These are phyloP conservation scores for Spatholobus suberectus DNA, from an alignment of 306 rosid species.

Conservation along the genomic window DNA sequence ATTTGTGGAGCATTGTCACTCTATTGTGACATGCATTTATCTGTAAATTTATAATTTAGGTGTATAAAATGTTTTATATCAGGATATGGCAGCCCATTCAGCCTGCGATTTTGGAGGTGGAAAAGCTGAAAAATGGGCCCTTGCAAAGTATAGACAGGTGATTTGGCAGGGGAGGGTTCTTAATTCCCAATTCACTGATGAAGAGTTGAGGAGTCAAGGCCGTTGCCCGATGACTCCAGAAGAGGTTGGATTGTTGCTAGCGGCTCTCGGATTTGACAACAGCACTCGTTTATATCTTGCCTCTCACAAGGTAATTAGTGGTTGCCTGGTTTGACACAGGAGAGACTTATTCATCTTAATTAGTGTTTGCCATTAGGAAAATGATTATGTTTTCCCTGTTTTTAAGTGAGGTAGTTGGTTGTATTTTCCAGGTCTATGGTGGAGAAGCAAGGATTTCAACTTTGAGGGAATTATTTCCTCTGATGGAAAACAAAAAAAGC, in stretches of 20 bases:
- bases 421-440: conserved; percentile 79
- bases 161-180: conserved; percentile 99
- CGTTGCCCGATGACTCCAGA: conserved; percentile 99
- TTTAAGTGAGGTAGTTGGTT: conserved; percentile 11
- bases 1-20: neutral
- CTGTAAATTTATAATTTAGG: conserved; percentile 7
- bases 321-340: conserved; percentile 27
- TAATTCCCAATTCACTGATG: conserved; percentile 95
- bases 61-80: conserved; percentile 25
- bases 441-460: conserved; percentile 93
- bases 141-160: conserved; percentile 90
- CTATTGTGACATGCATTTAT: neutral
- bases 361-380: neutral
- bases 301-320: conserved; percentile 85
- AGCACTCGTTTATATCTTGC: conserved; percentile 93
- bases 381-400: conserved; percentile 20
- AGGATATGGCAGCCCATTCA: conserved; percentile 99
- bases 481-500: conserved; percentile 95
- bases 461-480: conserved; percentile 75
- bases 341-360: conserved; percentile 14
- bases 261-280: conserved; percentile 94
- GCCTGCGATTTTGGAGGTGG: conserved; percentile 99
- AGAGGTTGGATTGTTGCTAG: conserved; percentile 91
- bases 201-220: conserved; percentile 93
- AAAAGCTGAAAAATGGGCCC: conserved; percentile 85